A percentile compares a stretch with the other conserved stretches of the same genome.
Conservation (phyloP, 208 protist genomes). For the Crithidia sp. region DNA sequence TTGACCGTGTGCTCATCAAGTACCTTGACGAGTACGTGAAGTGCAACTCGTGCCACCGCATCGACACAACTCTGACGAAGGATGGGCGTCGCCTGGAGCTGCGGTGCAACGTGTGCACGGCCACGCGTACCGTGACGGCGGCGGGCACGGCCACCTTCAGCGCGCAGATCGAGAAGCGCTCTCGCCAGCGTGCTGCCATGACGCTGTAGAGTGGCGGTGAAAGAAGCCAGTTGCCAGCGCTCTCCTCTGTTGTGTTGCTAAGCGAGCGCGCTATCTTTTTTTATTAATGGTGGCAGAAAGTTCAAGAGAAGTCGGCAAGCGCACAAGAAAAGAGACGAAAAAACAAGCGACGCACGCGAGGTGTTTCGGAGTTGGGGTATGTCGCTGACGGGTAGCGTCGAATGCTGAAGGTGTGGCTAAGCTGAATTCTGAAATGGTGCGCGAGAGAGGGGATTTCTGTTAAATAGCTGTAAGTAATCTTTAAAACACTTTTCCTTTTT, state of each 20-base stretch:
- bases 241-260: too few relatives aligned
- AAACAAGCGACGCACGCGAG: neutral
- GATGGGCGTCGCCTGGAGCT: conserved; percentile 75
- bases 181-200: conserved; percentile 65
- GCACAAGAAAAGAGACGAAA: conserved; percentile 12
- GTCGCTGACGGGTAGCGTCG: too few relatives aligned
- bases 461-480: neutral
- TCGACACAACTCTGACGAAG: conserved; percentile 89
- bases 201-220: conserved; percentile 34
- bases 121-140: conserved; percentile 77
- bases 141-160: conserved; percentile 70
- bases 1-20: conserved; percentile 83
- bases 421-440: too few relatives aligned
- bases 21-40: conserved; percentile 93
- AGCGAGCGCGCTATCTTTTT: too few relatives aligned
- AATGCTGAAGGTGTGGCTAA: too few relatives aligned
- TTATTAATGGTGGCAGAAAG: too few relatives aligned
- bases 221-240: too few relatives aligned
- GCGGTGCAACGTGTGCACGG: conserved; percentile 81
- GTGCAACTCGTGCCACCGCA: conserved; percentile 89
- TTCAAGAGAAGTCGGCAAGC: neutral
- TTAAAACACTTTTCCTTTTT: neutral
- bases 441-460: too few relatives aligned
- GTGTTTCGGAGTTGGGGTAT: too few relatives aligned
- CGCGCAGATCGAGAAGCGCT: conserved; percentile 83